Evolutionary conservation across 306 rosid species (phyloP).

Genomic region (Erythrophleum fordii): DNA sequence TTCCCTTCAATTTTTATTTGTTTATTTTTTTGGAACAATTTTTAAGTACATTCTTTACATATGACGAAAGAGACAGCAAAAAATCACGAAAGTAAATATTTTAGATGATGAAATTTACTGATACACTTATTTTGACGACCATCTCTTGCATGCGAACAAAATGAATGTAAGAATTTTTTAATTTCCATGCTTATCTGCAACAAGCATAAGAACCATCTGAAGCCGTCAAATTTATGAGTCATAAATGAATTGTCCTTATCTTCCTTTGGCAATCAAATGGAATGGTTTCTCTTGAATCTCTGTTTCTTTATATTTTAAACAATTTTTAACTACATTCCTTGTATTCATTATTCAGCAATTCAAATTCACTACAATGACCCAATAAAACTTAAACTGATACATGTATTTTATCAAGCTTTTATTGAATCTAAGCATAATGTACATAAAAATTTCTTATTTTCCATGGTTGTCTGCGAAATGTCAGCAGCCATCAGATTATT

Average conservation of each 20-base stretch:
- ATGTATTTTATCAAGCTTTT: too few species aligned
- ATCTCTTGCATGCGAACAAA: too few species aligned
- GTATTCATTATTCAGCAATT: not conserved
- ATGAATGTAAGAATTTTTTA: not conserved
- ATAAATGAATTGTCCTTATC: not conserved
- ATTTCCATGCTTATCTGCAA: not conserved
- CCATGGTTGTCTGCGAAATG: not conserved
- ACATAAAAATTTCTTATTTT: not conserved
- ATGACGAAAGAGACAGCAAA: too few species aligned
- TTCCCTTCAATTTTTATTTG: constrained; percentile 8
- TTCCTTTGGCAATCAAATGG: not conserved
- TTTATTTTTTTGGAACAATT: not conserved
- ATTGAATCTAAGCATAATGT: too few species aligned
- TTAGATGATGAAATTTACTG: too few species aligned
- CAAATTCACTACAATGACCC: too few species aligned
- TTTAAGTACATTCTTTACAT: too few species aligned
- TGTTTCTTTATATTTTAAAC: not conserved
- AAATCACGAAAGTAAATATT: too few species aligned
- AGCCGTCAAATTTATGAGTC: not conserved
- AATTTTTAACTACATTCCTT: not conserved
- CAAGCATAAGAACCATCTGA: not conserved
- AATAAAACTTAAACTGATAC: not conserved
- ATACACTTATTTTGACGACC: too few species aligned
- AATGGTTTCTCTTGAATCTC: not conserved
- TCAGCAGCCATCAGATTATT: not conserved